A percentile compares a stretch with the other conserved stretches of the same genome.
phyloP scores from a whole-genome alignment of 306 rosid genomes.

The Crotalaria pallida region DNA sequence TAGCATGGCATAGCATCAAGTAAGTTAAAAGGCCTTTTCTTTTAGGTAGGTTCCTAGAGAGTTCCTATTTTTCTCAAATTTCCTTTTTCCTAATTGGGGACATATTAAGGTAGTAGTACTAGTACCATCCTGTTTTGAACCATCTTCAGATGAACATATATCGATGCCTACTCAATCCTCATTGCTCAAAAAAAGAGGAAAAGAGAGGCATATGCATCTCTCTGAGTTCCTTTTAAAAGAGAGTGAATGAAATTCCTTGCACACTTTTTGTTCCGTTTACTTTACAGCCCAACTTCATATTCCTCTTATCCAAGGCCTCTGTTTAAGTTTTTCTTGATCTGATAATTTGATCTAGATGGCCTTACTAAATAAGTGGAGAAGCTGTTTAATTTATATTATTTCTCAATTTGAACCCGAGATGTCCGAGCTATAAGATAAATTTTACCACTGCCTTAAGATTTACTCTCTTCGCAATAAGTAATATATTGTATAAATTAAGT shows the following conservation, averaged over 20 bases:
- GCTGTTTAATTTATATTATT: no score
- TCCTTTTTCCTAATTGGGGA: constrained; percentile 33
- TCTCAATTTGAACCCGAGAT: no score
- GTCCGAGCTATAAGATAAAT: no score
- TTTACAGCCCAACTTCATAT: constrained; percentile 49
- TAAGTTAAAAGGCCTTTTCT: neutral
- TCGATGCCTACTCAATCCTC: neutral
- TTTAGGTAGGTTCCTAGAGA: constrained; percentile 14
- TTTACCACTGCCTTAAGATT: no score
- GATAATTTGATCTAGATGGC: no score
- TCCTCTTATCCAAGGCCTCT: neutral
- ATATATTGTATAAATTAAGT: no score
- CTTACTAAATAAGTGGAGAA: no score
- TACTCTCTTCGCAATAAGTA: no score
- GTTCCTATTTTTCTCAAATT: constrained; percentile 11
- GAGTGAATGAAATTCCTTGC: constrained; percentile 30
- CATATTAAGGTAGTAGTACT: constrained; percentile 28
- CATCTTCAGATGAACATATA: neutral
- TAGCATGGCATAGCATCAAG: no score
- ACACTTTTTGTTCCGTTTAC: constrained; percentile 11
- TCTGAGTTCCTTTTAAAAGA: constrained; percentile 2
- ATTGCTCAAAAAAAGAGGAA: constrained; percentile 6
- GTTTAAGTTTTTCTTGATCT: no score
- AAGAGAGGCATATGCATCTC: constrained; percentile 5
- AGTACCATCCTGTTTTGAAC: constrained; percentile 3